Base-by-base conservation (phyloP, 2,329 filamentous ascomycete genomes). In the Claviceps sp. region DNA sequence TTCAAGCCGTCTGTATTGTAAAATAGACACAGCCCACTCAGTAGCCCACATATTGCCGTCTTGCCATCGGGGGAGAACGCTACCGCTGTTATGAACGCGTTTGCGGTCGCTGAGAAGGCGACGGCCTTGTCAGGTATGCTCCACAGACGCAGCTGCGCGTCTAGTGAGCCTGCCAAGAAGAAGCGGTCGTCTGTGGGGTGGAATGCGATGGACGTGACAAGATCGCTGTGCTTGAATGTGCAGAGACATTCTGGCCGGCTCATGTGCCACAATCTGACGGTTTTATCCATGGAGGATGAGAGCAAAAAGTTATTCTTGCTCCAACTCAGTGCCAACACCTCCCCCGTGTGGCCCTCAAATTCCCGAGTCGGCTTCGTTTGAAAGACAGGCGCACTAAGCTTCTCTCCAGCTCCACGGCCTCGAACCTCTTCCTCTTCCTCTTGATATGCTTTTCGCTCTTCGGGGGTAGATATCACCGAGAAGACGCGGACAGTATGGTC, bases 251-350 rank as follows among this genome's bases (percentile, higher is more conserved):
- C 90, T 3, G 77, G 68, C 50, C 91, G 78, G 63, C 81, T 91
- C 56, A 93, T 76, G 67, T 98, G 93, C 91, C 93, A 98, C 47
- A 98, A 68, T 14, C 89, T 80, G 13, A 98, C 93, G 0, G 90
- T 95, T 72, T 96, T 96, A 65, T 98, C 93, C 89, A 97, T 96
- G 0, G 90, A 95, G 0, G 90, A 94, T 3, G 91, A 96, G 16
- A 98, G 74, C 30, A 98, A 69, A 60, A 98, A 98, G 65, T 95
- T 95, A 68, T 98, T 98, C 75, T 97, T 98, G 72, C 91, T 97
- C 93, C 93, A 98, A 65, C 88, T 95, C 54, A 98, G 67, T 64
- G 95, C 91, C 57, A 98, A 71, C 5, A 98, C 82, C 59, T 94
- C 90, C 16, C 85, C 84, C 0, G 81, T 84, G 64, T 98, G 93